Evolutionary conservation across 176 grass and related monocot species (phyloP).

Genomic region (Cymbopogon citratus): DNA sequence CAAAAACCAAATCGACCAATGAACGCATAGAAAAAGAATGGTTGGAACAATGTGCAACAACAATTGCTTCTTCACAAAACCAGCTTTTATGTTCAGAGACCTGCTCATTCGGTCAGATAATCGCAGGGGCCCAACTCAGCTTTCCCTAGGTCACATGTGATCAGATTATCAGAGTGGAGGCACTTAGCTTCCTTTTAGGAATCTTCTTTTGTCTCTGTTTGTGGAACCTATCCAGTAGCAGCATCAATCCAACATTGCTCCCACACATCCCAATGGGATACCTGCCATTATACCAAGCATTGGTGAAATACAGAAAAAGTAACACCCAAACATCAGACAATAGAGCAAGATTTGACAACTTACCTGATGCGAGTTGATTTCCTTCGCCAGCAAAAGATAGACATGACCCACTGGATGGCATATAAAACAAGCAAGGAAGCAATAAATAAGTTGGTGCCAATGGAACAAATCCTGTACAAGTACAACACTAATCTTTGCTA

Average conservation of each 20-base stretch:
- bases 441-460: background rate
- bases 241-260: conserved; percentile 64
- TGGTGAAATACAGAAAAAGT: conserved; percentile 7
- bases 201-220: conserved; percentile 42
- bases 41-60: conserved; percentile 7
- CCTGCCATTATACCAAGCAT: conserved; percentile 32
- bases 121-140: background rate
- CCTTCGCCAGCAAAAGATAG: conserved; percentile 50
- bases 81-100: conserved; percentile 19
- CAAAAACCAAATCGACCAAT: conserved; percentile 20
- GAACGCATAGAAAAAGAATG: conserved; percentile 8
- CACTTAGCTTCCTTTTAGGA: conserved; percentile 30
- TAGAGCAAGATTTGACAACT: conserved; percentile 22
- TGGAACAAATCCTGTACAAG: background rate
- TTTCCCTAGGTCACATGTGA: background rate
- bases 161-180: background rate
- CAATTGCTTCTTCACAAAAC: background rate
- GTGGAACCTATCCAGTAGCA: conserved; percentile 61
- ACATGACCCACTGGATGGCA: conserved; percentile 55
- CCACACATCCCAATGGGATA: conserved; percentile 58
- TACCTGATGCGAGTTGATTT: conserved; percentile 63
- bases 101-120: background rate
- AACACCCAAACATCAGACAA: background rate
- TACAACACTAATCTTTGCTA: background rate
- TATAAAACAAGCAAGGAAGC: conserved; percentile 22